Percentiles rank a stretch among this genome's conserved stretches.
These are phyloP conservation scores for Calycina herbarum DNA, from an alignment of 2,329 filamentous ascomycete genomes.

Conservation along the genomic window DNA sequence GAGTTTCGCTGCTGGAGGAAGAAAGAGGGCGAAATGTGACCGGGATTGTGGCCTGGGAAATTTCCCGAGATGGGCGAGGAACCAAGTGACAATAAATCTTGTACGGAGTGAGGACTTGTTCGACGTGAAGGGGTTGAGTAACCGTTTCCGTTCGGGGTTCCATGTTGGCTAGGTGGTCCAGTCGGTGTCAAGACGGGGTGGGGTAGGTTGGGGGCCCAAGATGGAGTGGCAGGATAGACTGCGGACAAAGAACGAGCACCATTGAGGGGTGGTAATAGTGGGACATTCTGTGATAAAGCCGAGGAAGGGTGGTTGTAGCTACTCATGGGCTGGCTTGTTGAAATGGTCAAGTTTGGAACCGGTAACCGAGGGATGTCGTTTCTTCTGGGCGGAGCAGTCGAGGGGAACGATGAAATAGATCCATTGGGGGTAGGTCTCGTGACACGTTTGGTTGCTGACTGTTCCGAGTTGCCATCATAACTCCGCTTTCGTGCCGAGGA, in stretches of 20 bases:
- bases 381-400: conserved; percentile 24
- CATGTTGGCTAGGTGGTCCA: conserved; percentile 24
- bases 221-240: conserved; percentile 61
- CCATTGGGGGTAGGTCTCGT: conserved; percentile 28
- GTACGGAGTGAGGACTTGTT: conserved; percentile 36
- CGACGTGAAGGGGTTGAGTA: conserved; percentile 39
- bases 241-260: conserved; percentile 68
- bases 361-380: conserved; percentile 57
- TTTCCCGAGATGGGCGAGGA: conserved; percentile 40
- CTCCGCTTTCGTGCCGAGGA: conserved; percentile 55
- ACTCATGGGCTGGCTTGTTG: conserved; percentile 34
- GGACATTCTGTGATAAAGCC: conserved; percentile 30
- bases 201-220: conserved; percentile 46
- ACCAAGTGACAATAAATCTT: conserved; percentile 37
- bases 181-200: conserved; percentile 37
- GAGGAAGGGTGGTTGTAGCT: conserved; percentile 25
- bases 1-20: conserved; percentile 87
- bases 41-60: conserved; percentile 49
- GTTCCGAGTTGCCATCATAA: conserved; percentile 52
- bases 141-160: conserved; percentile 27
- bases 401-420: conserved; percentile 16
- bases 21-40: conserved; percentile 70
- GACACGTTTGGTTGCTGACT: conserved; percentile 54
- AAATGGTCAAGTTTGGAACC: conserved; percentile 65
- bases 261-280: conserved; percentile 34